A percentile compares a stretch with the other conserved stretches of the same genome.
phyloP scores from a whole-genome alignment of 495 filamentous ascomycete species.

The Hamigera avellanea region DNA sequence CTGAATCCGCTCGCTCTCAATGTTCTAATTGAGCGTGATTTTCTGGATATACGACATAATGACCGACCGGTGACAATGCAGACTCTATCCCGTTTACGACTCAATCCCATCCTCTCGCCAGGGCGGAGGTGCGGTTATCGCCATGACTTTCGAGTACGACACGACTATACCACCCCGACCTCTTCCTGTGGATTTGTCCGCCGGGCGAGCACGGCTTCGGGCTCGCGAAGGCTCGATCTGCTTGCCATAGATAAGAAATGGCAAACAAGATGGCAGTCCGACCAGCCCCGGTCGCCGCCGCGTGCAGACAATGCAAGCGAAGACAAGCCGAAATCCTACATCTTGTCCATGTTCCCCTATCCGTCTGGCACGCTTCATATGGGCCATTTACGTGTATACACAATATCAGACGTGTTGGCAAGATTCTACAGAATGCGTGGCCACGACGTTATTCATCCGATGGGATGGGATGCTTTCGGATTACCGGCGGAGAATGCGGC shows the following conservation, averaged over 20 bases:
- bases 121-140: slow-evolving; percentile 10
- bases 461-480: slow-evolving; percentile 92
- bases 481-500: slow-evolving; percentile 88
- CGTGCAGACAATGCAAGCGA: slow-evolving; percentile 5
- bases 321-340: slow-evolving; percentile 50
- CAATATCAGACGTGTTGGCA: slow-evolving; percentile 76
- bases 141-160: slow-evolving; percentile 3
- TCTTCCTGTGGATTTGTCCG: slow-evolving; percentile 8
- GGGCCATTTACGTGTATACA: slow-evolving; percentile 81
- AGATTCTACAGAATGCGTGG: slow-evolving; percentile 69
- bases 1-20: no score
- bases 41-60: slow-evolving; percentile 6
- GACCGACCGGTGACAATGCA: slow-evolving; percentile 15
- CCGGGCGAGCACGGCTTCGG: slow-evolving; percentile 14
- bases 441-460: slow-evolving; percentile 66
- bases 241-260: slow-evolving; percentile 63
- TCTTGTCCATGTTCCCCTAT: slow-evolving; percentile 90
- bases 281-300: slow-evolving; percentile 5
- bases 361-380: slow-evolving; percentile 84
- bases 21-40: no score
- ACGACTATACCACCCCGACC: slow-evolving; percentile 2
- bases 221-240: slow-evolving; percentile 42
- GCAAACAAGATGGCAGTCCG: slow-evolving; percentile 44
- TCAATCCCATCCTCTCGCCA: slow-evolving; percentile 13
- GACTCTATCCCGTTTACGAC: slow-evolving; percentile 17